Conservation (phyloP, 2,329 filamentous ascomycete genomes). For the Pseudogymnoascus sp. region DNA sequence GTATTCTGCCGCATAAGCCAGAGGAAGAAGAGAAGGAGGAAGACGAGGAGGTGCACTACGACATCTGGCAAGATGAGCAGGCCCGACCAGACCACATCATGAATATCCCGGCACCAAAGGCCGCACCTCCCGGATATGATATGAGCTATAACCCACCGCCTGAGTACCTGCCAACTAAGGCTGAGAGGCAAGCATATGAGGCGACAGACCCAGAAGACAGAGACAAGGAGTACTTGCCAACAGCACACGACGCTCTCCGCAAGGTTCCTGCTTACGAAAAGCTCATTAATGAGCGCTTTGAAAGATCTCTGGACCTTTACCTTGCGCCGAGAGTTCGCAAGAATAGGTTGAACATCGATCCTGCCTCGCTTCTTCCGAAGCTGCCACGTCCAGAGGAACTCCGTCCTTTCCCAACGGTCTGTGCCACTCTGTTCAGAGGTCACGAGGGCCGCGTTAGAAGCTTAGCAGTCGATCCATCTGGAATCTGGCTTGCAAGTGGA, state of each 20-base stretch:
- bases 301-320: conserved; percentile 91
- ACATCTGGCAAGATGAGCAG: conserved; percentile 92
- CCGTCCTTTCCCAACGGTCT: conserved; percentile 87
- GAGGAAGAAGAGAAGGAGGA: conserved; percentile 65
- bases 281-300: conserved; percentile 93
- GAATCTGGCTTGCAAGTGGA: conserved; percentile 80
- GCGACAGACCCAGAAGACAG: conserved; percentile 81
- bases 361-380: conserved; percentile 84
- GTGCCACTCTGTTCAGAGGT: conserved; percentile 77
- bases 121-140: conserved; percentile 87
- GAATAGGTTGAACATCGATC: conserved; percentile 95
- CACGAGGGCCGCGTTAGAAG: conserved; percentile 84
- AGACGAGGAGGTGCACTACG: conserved; percentile 63
- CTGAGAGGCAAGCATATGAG: conserved; percentile 81
- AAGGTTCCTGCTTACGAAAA: conserved; percentile 86
- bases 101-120: conserved; percentile 91
- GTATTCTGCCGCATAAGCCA: conserved; percentile 84
- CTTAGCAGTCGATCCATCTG: conserved; percentile 76
- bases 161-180: conserved; percentile 83
- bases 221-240: conserved; percentile 80
- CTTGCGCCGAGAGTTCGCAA: conserved; percentile 85
- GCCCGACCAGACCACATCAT: conserved; percentile 77
- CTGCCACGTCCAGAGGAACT: conserved; percentile 88
- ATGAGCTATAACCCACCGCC: conserved; percentile 93
- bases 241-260: conserved; percentile 73